Percentiles rank a stretch among this genome's conserved stretches.
Conservation (phyloP, 306 rosid genomes). For the Fragaria nilgerrensis region DNA sequence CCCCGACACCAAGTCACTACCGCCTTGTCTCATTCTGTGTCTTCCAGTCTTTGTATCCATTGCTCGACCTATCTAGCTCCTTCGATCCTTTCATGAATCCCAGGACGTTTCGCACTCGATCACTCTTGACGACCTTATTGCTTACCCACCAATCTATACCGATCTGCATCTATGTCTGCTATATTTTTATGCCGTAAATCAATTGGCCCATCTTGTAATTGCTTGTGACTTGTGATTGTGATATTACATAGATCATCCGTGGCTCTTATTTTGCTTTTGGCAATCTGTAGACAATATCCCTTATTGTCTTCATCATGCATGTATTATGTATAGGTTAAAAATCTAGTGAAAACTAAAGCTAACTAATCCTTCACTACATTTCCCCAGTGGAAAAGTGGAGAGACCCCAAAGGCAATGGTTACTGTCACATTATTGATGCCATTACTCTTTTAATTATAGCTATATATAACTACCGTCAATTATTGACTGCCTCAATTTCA, state of each 20-base stretch:
- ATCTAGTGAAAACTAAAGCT: not conserved
- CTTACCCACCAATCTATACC: not conserved
- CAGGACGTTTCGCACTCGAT: not conserved
- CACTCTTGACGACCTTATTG: not conserved
- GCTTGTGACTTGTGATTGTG: slow-evolving; percentile 17
- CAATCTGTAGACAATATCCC: not conserved
- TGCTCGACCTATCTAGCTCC: not conserved
- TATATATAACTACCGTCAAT: not conserved
- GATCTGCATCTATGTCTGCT: not conserved
- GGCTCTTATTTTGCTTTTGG: not conserved
- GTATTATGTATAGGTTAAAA: not conserved
- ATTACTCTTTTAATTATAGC: not conserved
- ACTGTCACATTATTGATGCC: not conserved
- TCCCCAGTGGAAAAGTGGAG: not conserved
- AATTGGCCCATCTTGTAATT: not conserved
- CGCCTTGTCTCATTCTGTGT: slow-evolving; percentile 39
- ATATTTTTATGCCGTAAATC: not conserved
- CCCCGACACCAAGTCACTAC: slow-evolving; percentile 38
- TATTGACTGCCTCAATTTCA: not conserved
- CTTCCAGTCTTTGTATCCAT: slow-evolving; percentile 3
- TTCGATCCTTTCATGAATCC: not conserved
- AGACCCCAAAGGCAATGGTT: not conserved
- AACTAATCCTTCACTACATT: no score
- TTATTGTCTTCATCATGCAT: not conserved
- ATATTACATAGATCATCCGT: not conserved